Percentiles rank a stretch among this genome's conserved stretches.
Conservation (phyloP, 2,329 filamentous ascomycete species). For the Lachnellula hyalina region DNA sequence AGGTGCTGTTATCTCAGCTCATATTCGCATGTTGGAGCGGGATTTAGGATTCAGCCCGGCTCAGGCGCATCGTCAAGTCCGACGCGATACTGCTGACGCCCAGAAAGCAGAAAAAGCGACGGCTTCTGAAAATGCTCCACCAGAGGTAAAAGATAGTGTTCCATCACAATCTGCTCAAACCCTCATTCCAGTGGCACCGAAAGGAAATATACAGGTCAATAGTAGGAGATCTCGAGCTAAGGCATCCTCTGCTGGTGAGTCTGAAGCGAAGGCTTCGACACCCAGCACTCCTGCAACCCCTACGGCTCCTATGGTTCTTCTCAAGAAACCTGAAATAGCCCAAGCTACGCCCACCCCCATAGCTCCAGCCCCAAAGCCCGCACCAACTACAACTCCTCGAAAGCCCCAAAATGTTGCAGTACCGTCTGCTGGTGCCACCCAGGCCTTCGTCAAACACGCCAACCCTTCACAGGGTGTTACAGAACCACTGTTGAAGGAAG, state of each 20-base stretch:
- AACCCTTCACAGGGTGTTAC: constrained; percentile 91
- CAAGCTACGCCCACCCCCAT: constrained; percentile 24
- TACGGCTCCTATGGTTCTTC: constrained; percentile 31
- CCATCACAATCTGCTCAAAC: constrained; percentile 9
- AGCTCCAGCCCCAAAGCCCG: constrained; percentile 24
- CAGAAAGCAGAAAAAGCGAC: constrained; percentile 26
- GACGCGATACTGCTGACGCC: constrained; percentile 42
- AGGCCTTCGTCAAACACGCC: constrained; percentile 74
- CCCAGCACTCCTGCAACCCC: constrained; percentile 20
- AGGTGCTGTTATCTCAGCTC: constrained; percentile 49
- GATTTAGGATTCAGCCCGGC: constrained; percentile 61
- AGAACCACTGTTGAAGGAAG: constrained; percentile 69
- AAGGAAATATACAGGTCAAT: constrained; percentile 18
- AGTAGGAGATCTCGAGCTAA: constrained; percentile 34
- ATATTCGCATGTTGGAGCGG: constrained; percentile 59
- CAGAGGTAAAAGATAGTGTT: constrained; percentile 7
- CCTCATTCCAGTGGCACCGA: constrained; percentile 28
- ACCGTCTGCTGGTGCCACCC: constrained; percentile 47
- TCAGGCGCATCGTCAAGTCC: constrained; percentile 55
- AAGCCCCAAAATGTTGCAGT: constrained; percentile 27
- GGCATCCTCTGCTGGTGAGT: constrained; percentile 29
- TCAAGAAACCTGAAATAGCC: constrained; percentile 36
- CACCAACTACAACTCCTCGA: constrained; percentile 13
- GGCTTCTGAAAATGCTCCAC: constrained; percentile 16
- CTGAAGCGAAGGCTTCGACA: constrained; percentile 20